Evolutionary conservation across 2,329 filamentous ascomycete species (phyloP), one percentile per base, ranked within the genome.

Genomic region (Phyllosticta capitalensis): DNA sequence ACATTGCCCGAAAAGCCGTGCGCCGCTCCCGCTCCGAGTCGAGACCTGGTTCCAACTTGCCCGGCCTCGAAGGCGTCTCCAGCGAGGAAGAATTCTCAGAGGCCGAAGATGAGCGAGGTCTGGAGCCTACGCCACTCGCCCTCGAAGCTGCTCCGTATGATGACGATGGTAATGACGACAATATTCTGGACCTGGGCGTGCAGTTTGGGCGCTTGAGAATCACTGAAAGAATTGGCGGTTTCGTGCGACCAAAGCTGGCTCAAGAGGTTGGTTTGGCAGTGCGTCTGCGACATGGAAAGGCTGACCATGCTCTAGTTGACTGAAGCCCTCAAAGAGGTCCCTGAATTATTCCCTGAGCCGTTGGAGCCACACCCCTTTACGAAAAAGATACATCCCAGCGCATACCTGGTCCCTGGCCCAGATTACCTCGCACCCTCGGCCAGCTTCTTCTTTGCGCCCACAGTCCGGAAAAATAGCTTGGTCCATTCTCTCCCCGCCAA

Each of bases 211-310:
- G 83, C 69, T 82, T 90, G 79, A 82, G 79, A 61, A 83, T 91
- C 61, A 89, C 86, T 2, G 88, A 91, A 67, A 79, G 87, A 45
- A 83, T 91, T 63, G 88, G 88, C 17, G 87, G 87, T 0, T 81
- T 88, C 64, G 85, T 88, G 51, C 78, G 87, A 52, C 87, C 88
- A 2, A 83, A 84, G 65, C 79, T 91, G 60, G 80, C 82, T 3
- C 84, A 90, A 70, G 87, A 90, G 77, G 83, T 88, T 75, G 63
- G 75, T 67, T 20, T 54, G 45, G 10, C n/a, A 12, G 5, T 30
- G 19, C 50, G 19, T 28, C n/a, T 28, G 51, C 51, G 20, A 22
- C 26, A 52, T 17, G 17, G 20, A 28, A 38, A n/a, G n/a, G 38
- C 64, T 67, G 33, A 64, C 59, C 17, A 24, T 14, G 14, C 21